Conservation (phyloP, 2,329 filamentous ascomycete species). For the Colletotrichum chlorophyti region DNA sequence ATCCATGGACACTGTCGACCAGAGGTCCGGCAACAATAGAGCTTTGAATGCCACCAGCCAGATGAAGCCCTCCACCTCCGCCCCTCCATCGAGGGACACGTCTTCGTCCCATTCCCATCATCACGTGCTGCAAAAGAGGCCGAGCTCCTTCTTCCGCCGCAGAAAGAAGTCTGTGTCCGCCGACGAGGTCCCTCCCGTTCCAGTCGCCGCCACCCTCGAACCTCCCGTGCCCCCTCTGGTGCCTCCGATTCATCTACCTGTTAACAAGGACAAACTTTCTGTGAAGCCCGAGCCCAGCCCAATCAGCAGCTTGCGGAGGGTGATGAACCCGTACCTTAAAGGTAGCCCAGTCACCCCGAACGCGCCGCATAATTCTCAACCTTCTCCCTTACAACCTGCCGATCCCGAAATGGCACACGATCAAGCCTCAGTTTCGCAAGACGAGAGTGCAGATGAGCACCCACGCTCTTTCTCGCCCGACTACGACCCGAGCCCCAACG, state of each 20-base stretch:
- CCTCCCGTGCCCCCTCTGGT: slow-evolving; percentile 45
- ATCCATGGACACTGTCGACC: slow-evolving; percentile 43
- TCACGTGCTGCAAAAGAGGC: slow-evolving; percentile 79
- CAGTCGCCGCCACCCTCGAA: slow-evolving; percentile 45
- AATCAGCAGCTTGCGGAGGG: slow-evolving; percentile 81
- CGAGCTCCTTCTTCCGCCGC: slow-evolving; percentile 91
- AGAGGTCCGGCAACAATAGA: slow-evolving; percentile 45
- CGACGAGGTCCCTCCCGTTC: slow-evolving; percentile 71
- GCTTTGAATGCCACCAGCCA: slow-evolving; percentile 52
- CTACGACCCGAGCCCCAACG: slow-evolving; percentile 75
- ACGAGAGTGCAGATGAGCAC: slow-evolving; percentile 35
- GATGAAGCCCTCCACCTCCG: slow-evolving; percentile 50
- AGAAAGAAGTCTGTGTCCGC: slow-evolving; percentile 84
- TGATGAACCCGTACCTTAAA: slow-evolving; percentile 84
- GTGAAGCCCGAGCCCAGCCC: slow-evolving; percentile 61
- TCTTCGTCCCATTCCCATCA: slow-evolving; percentile 52
- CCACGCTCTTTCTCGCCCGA: slow-evolving; percentile 75
- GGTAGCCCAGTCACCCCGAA: slow-evolving; percentile 34
- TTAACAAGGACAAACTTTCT: slow-evolving; percentile 37
- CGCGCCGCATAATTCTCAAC: slow-evolving; percentile 12
- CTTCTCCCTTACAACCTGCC: not conserved
- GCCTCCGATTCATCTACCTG: slow-evolving; percentile 40
- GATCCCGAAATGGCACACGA: slow-evolving; percentile 18
- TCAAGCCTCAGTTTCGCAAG: not conserved
- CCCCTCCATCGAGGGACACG: slow-evolving; percentile 57